These are phyloP conservation scores for Glaciozyma martinii DNA, from an alignment of 768 basidiomycete genomes.

Conservation along the genomic window DNA sequence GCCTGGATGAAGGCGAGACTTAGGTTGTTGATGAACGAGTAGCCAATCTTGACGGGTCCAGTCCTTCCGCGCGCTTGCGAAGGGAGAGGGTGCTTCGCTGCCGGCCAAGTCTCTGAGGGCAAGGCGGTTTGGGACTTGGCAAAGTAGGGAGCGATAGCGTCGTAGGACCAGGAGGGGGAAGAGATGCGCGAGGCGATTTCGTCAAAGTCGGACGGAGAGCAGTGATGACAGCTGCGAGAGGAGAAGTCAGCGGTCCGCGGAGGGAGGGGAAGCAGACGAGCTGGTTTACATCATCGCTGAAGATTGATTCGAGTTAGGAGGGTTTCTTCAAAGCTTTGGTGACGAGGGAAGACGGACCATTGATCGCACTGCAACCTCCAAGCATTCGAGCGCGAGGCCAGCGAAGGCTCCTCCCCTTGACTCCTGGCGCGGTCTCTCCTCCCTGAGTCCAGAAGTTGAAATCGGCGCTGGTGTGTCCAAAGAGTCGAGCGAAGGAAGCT, in stretches of 20 bases:
- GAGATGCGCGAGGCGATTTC: not conserved
- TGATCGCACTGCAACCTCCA: conserved; percentile 26
- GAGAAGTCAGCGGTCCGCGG: not conserved
- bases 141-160: conserved; percentile 28
- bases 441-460: conserved; percentile 15
- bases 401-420: not conserved
- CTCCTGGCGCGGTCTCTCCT: not conserved
- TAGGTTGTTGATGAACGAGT: conserved; percentile 9
- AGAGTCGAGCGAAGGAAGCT: conserved; percentile 17
- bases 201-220: conserved; percentile 28
- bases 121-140: conserved; percentile 15
- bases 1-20: conserved; percentile 12
- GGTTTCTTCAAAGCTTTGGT: too few species aligned
- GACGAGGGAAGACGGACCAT: conserved; percentile 3
- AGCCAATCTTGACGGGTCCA: conserved; percentile 9
- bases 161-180: not conserved
- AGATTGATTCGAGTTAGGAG: not conserved
- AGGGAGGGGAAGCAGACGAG: not conserved
- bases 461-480: conserved; percentile 3
- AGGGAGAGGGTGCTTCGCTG: not conserved
- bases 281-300: not conserved
- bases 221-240: conserved; percentile 22
- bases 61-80: not conserved
- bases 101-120: not conserved
- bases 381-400: conserved; percentile 24